Base-by-base conservation (phyloP, 306 rosid species). In the Hippophae gyantsensis region DNA sequence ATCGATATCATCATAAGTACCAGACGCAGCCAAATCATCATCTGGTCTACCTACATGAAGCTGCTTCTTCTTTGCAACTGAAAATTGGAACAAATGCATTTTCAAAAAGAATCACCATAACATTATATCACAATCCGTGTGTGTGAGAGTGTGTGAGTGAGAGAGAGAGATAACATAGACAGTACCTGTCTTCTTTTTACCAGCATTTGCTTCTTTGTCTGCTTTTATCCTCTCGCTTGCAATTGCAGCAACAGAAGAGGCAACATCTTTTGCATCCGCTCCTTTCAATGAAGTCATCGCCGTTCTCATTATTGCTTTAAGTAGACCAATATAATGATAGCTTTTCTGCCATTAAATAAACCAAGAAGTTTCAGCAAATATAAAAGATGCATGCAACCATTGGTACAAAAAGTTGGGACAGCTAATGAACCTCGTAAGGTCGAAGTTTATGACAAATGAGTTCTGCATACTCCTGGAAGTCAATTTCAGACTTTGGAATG, bases 211-310 rank as follows among this genome's bases (percentile, higher is more conserved):
- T 73, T 88, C 95, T 78, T 93, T 93, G 70, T 93, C 99, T 13
- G 87, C 87, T 72, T 82, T 93, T 57, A 93, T 58, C 84, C 85
- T 93, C 72, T 93, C 95, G 62, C 85, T 93, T 10, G 95, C 95
- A 84, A 93, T 82, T 51, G 99, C 95, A 5, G 90, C 71, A 57
- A 84, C 42, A 0, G 99, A 93, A 38, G 97, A 93, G 12, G 99
- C 88, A 54, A 88, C 86, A 1, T 88, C 99, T 72, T 93, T 93
- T 6, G 97, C 97, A 73, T 93, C 99, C 8, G 95, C 79, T 53
- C 86, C 99, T 86, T 88, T 88, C 66, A 93, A 72, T 10, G 88
- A 61, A 64, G 70, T 59, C 90, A 79, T 86, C 14, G 97, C 86
- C 52, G 85, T 60, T 80, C 97, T 88, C 86, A 88, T 84, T 38